These are phyloP conservation scores for Gossypium sturtianum DNA, from an alignment of 345 rosid species.

Conservation along the genomic window DNA sequence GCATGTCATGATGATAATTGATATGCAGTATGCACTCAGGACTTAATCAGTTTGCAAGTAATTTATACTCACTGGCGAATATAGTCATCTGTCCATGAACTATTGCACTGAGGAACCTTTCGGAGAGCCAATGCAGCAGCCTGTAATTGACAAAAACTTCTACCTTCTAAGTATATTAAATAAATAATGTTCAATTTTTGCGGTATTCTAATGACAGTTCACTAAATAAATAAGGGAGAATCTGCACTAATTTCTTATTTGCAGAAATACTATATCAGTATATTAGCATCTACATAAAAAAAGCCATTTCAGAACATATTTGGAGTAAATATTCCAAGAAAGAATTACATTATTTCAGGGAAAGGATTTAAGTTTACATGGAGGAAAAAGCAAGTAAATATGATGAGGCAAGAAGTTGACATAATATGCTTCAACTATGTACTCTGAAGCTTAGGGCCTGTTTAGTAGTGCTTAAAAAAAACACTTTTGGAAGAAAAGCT, in stretches of 20 bases:
- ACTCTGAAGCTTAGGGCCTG: background rate
- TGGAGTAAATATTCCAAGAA: background rate
- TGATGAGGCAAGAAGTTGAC: background rate
- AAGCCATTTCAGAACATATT: background rate
- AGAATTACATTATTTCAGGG: background rate
- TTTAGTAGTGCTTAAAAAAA: no score
- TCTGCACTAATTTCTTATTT: background rate
- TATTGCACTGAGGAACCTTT: constrained; percentile 93
- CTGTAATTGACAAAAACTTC: constrained; percentile 30
- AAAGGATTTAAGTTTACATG: background rate
- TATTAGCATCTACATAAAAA: background rate
- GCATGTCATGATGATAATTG: background rate
- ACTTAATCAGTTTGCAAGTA: background rate
- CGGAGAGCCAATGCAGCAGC: constrained; percentile 96
- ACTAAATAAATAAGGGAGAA: background rate
- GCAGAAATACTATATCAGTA: background rate
- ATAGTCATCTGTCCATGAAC: constrained; percentile 93
- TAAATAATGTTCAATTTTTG: background rate
- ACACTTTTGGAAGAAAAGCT: no score
- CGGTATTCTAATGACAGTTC: background rate
- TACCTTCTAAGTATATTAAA: background rate
- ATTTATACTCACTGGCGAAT: constrained; percentile 79
- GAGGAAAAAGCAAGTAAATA: background rate
- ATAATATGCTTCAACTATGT: background rate
- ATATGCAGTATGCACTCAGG: background rate